Evolutionary conservation across 768 basidiomycete species (phyloP), one percentile per base, ranked within the genome.

Genomic region (Boletus sp.): DNA sequence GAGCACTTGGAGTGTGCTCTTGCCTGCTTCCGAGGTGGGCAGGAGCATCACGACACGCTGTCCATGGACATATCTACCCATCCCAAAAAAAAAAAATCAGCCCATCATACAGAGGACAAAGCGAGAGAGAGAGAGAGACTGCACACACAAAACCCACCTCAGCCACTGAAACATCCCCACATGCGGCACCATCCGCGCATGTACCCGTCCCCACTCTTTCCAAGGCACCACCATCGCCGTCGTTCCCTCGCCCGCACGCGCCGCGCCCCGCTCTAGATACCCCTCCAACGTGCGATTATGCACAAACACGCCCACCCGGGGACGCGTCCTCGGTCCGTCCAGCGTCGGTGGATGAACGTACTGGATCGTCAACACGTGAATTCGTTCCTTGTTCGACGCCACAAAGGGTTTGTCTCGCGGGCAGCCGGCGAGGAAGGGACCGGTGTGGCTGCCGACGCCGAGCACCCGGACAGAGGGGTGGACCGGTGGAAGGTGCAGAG

Each of bases 1-100:
- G 35, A 74, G 60, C 11, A 70, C 64, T 34, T 56, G 59, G 0
- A 67, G 50, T 19, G 39, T 54, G 45, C 46, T 61, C 34, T 44
- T 52, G 5, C 60, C 42, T 10, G 55, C 42, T 19, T 61, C 47
- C 0, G 41, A 23, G 6, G 33, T 13, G 33, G 51, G 58, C 6
- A 65, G 62, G 27, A 63, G 47, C 30, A 74, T 58, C 8, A 73
- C 71, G 23, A 77, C 67, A 11, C 76, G 70, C 33, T 69, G 59
- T 5, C 76, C 77, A n/a, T 79, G 75, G 1, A 76, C 73, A n/a
- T 77, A 75, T 48, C 75, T 76, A 23, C 10, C 8, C 30, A 10
- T 1, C 19, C 33, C 17, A n/a, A 4, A 23, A 42, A 27, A 3
- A 13, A 43, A 21, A 3, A 34, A 13, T 47, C 9, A 54, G 47